phyloP scores from a whole-genome alignment of 495 filamentous ascomycete genomes.

The Neurospora sp. region DNA sequence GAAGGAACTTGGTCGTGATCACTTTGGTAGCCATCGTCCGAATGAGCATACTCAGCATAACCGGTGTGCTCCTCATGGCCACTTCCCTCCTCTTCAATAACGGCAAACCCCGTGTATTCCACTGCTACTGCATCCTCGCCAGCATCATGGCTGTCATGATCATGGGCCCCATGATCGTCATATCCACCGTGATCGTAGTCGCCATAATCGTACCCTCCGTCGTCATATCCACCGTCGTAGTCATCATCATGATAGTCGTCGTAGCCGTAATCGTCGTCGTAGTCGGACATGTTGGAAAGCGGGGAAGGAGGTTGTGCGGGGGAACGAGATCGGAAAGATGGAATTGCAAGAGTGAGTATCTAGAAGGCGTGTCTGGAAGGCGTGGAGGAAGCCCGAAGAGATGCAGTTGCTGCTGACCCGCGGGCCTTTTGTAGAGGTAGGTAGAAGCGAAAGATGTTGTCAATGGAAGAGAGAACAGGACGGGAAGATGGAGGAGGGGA shows the following conservation, averaged over 20 bases:
- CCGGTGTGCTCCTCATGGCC: background rate
- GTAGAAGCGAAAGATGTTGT: background rate
- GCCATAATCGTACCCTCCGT: background rate
- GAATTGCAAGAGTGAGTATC: background rate
- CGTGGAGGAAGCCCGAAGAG: background rate
- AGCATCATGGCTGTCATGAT: background rate
- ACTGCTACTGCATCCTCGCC: background rate
- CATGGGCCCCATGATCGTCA: background rate
- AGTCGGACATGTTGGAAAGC: background rate
- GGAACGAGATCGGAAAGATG: background rate
- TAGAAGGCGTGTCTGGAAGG: background rate
- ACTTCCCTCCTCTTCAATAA: background rate
- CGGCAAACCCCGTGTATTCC: background rate
- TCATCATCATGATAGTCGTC: background rate
- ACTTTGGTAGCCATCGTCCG: background rate
- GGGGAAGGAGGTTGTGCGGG: background rate
- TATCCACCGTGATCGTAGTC: background rate
- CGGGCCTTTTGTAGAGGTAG: background rate
- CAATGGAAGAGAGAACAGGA: background rate
- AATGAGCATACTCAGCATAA: background rate
- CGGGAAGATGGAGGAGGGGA: background rate
- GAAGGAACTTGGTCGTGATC: background rate
- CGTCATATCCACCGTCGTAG: background rate
- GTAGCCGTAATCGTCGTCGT: background rate
- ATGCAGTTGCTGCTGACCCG: background rate